These are phyloP conservation scores for Linnemannia schmuckeri DNA, from an alignment of 192 early-diverging fungal genomes.

Conservation along the genomic window DNA sequence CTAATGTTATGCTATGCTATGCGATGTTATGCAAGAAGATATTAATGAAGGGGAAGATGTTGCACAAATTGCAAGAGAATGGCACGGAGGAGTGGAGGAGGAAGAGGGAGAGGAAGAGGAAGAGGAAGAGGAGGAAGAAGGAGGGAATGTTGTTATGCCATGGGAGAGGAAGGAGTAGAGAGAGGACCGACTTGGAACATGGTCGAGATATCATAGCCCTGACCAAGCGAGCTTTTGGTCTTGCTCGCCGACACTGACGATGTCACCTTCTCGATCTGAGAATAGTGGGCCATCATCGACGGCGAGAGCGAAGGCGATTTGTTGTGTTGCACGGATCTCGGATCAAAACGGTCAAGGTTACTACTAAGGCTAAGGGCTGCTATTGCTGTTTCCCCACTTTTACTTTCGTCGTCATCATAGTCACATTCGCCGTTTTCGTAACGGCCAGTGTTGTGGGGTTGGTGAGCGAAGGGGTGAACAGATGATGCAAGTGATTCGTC, in stretches of 20 bases:
- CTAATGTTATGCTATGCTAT: not conserved
- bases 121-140: no score
- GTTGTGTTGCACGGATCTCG: not conserved
- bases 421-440: not conserved
- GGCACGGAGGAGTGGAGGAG: not conserved
- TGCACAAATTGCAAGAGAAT: not conserved
- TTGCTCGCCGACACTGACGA: not conserved
- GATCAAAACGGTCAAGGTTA: not conserved
- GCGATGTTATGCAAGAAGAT: not conserved
- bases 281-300: not conserved
- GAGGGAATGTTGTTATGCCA: not conserved
- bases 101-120: no score
- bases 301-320: not conserved
- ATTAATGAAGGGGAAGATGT: not conserved
- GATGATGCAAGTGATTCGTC: not conserved
- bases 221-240: constrained; percentile 12
- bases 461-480: not conserved
- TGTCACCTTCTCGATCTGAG: not conserved
- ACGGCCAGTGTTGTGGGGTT: not conserved
- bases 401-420: not conserved
- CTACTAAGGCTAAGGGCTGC: not conserved
- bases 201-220: constrained; percentile 47
- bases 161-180: not conserved
- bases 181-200: constrained; percentile 37
- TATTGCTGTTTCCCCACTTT: not conserved